phyloP scores from a whole-genome alignment of 163 green algal genomes.

The Scenedesmus sp. region DNA sequence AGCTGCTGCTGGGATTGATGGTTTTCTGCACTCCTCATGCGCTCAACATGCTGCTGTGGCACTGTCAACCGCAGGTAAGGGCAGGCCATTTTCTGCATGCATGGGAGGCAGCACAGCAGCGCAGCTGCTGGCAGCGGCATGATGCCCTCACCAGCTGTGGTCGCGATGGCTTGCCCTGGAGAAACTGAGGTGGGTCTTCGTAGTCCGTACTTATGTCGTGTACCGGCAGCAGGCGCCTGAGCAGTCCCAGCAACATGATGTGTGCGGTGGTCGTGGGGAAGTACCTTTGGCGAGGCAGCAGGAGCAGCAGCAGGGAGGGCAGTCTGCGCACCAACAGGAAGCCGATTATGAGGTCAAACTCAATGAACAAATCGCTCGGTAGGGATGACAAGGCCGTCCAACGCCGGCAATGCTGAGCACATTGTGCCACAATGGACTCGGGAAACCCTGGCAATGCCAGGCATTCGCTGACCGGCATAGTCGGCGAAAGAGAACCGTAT shows the following conservation, averaged over 20 bases:
- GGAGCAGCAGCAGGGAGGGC: not conserved
- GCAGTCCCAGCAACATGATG: not conserved
- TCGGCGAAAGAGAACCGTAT: not conserved
- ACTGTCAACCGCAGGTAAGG: not conserved
- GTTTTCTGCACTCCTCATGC: no score
- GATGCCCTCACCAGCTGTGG: slow-evolving; percentile 2
- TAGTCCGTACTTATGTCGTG: not conserved
- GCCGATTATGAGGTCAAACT: no score
- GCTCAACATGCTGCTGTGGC: not conserved
- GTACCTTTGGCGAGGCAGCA: not conserved
- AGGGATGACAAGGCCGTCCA: not conserved
- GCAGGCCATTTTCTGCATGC: not conserved
- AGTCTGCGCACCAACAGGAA: not conserved
- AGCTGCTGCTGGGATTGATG: not conserved
- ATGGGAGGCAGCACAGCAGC: not conserved
- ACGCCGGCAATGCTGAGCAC: no score
- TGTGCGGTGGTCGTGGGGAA: not conserved
- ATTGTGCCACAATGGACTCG: not conserved
- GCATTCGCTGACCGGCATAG: not conserved
- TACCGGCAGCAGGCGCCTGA: not conserved
- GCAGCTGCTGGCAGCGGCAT: not conserved
- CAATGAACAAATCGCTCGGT: not conserved
- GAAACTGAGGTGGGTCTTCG: not conserved
- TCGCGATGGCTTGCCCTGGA: not conserved
- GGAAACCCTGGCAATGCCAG: not conserved